A percentile compares a stretch with the other conserved stretches of the same genome.
Conservation (phyloP, 2,329 filamentous ascomycete species). For the Colletotrichum tofieldiae region DNA sequence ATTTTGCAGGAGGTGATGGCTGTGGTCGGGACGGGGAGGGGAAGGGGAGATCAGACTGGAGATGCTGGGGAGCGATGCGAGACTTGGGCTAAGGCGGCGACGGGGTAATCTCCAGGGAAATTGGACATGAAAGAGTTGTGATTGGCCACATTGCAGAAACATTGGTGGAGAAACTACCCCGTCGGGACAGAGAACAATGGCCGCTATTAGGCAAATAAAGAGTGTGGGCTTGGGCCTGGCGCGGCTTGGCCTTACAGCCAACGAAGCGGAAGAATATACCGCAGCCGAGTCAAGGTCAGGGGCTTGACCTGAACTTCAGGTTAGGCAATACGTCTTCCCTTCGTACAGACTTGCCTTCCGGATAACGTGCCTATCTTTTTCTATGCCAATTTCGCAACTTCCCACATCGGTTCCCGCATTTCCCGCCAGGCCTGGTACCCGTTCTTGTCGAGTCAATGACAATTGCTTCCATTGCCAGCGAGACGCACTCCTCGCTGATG, state of each 20-base stretch:
- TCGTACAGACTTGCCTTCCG: background rate
- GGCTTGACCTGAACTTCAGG: background rate
- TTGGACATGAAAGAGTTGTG: background rate
- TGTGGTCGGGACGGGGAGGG: constrained; percentile 5
- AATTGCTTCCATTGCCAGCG: background rate
- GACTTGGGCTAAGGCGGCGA: background rate
- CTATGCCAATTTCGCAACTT: constrained; percentile 22
- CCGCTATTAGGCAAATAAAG: constrained; percentile 16
- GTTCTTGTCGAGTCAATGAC: constrained; percentile 12
- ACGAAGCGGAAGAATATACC: constrained; percentile 26
- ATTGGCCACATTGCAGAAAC: background rate
- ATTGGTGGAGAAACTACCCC: background rate
- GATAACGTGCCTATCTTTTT: background rate
- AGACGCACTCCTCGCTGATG: background rate
- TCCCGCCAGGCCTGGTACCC: constrained; percentile 8
- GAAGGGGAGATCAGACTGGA: constrained; percentile 3
- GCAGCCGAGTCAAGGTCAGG: constrained; percentile 30
- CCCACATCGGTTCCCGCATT: constrained; percentile 6
- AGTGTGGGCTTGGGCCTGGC: background rate
- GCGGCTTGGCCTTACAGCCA: background rate
- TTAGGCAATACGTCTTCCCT: background rate
- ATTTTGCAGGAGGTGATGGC: background rate
- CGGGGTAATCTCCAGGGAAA: constrained; percentile 1
- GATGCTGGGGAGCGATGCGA: background rate
- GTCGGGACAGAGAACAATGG: background rate